Conservation (phyloP, 352 stramenopile species). For the Globisporangium viniferum region DNA sequence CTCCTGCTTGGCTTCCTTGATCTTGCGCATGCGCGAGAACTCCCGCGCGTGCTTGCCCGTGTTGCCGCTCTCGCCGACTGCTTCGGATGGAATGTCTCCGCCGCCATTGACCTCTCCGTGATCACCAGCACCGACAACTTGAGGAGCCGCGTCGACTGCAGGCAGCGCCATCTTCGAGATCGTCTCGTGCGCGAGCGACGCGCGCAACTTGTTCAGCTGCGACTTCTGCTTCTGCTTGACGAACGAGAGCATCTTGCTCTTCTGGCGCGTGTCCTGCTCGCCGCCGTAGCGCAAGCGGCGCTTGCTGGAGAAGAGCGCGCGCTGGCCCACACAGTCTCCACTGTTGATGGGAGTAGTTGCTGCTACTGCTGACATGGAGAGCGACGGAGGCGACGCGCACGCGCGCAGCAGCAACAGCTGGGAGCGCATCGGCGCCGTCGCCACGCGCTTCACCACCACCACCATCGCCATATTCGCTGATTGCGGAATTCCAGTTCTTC, state of each 20-base stretch:
- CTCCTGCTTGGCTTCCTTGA: conserved; percentile 46
- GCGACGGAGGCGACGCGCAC: not conserved
- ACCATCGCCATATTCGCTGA: not conserved
- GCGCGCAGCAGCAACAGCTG: not conserved
- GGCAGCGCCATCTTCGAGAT: conserved; percentile 13
- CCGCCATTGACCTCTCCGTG: not conserved
- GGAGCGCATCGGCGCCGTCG: not conserved
- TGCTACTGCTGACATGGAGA: not conserved
- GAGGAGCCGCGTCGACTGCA: not conserved
- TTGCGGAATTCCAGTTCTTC: not conserved
- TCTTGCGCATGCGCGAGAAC: conserved; percentile 51
- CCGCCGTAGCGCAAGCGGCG: conserved; percentile 22
- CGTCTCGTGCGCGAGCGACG: conserved; percentile 27
- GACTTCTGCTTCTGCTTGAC: conserved; percentile 41
- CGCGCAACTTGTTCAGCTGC: conserved; percentile 39
- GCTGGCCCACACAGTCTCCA: not conserved
- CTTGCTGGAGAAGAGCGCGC: conserved; percentile 37
- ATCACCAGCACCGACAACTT: not conserved
- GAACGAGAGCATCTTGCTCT: conserved; percentile 24
- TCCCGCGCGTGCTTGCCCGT: conserved; percentile 27
- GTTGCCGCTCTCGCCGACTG: not conserved
- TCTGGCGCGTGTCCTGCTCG: conserved; percentile 18
- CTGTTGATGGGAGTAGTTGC: not conserved
- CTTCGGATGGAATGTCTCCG: conserved; percentile 1
- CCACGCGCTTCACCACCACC: not conserved